Percentiles rank a stretch among this genome's conserved stretches.
phyloP scores from a whole-genome alignment of 768 basidiomycete species.

The Coprinopsis marcescibilis region DNA sequence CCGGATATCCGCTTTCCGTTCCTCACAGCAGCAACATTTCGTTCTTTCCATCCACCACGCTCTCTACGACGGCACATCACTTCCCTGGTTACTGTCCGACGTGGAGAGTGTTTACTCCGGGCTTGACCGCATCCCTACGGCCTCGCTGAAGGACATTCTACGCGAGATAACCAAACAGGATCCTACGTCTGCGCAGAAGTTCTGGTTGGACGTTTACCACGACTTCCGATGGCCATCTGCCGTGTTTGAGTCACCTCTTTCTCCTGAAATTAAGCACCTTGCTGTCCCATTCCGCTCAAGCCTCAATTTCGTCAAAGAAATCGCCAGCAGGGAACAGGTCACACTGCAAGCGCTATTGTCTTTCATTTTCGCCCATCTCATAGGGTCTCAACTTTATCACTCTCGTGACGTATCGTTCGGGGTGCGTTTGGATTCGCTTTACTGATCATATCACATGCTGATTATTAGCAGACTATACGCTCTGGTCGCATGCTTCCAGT shows the following conservation, averaged over 20 bases:
- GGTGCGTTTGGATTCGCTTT: slow-evolving; percentile 15
- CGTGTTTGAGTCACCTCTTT: slow-evolving; percentile 2
- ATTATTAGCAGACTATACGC: slow-evolving; percentile 24
- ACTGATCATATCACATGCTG: not conserved
- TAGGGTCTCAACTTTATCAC: slow-evolving; percentile 21
- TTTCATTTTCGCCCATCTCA: slow-evolving; percentile 21
- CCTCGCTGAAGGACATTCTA: slow-evolving; percentile 18
- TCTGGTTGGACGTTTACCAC: slow-evolving; percentile 23
- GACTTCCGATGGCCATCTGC: slow-evolving; percentile 21
- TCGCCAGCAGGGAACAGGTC: slow-evolving; percentile 22
- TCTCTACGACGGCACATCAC: slow-evolving; percentile 28
- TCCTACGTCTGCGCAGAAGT: slow-evolving; percentile 17
- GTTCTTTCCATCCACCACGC: slow-evolving; percentile 29
- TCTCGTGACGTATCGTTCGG: slow-evolving; percentile 27
- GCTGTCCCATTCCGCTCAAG: slow-evolving; percentile 17
- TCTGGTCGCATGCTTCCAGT: slow-evolving; percentile 29
- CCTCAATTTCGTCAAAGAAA: slow-evolving; percentile 19
- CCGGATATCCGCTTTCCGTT: slow-evolving; percentile 18
- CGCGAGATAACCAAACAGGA: slow-evolving; percentile 21
- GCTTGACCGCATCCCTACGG: not conserved
- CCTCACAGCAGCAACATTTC: slow-evolving; percentile 11
- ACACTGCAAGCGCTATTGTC: slow-evolving; percentile 29
- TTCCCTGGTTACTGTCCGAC: slow-evolving; percentile 23
- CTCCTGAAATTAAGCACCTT: slow-evolving; percentile 9
- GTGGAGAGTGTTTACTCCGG: slow-evolving; percentile 22